Evolutionary conservation across 2,329 filamentous ascomycete species (phyloP), one percentile per base, ranked within the genome.

Genomic region (Phialophora verrucosa): DNA sequence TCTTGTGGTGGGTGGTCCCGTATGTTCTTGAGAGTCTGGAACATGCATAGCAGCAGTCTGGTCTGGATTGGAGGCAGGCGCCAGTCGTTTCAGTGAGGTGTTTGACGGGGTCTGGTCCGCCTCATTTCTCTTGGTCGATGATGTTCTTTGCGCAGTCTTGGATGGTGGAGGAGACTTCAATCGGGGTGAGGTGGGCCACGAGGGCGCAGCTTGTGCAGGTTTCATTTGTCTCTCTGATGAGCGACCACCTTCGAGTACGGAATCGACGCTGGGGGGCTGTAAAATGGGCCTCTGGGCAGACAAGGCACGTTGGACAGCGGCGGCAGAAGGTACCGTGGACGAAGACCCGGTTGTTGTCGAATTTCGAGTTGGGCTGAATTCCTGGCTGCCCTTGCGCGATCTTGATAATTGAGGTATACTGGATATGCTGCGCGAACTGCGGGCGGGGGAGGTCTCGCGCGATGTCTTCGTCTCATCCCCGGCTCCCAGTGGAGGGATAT

Each of bases 121-220:
- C 80, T 82, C 70, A 42, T 79, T 81, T 67, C 80, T 83, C 74
- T 79, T 82, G 61, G 81, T 75, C 55, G 29, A 56, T 53, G 54
- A 31, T 17, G 50, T 49, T 63, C 51, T 68, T 47, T 81, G 76
- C 32, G 80, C 82, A 3, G 78, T 77, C 61, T 75, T 74, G 44
- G 81, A 75, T 12, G 91, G 90, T 23, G 91, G 90, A 62, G 91
- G 91, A 7, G 91, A 93, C 76, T 89, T 90, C 70, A 95, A 77
- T 69, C 91, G 86, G 54, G 91, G 91, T 55, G 91, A 93, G 68
- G 90, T 80, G 29, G 91, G 90, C 91, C 91, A 94, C 78, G 87
- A 87, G 61, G 84, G 84, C 64, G 88, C 85, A 74, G 76, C 84
- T 71, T 75, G 65, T 74, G 81, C 62, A 81, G 80, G 56, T 79